Evolutionary conservation across 257 asterid species (phyloP).

Genomic region (Leptodermis oblonga): DNA sequence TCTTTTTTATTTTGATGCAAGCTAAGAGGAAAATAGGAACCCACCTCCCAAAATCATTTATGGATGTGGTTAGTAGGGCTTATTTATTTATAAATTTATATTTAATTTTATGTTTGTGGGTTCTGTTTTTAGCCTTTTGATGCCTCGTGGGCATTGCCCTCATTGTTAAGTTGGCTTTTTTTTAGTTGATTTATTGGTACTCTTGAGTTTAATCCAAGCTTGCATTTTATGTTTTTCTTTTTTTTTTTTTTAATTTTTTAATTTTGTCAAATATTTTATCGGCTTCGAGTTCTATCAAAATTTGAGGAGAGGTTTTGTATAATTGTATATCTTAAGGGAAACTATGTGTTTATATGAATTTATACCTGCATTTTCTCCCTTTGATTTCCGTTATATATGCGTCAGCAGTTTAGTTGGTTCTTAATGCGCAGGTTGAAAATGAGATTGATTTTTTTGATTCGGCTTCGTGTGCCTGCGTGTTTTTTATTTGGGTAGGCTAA

Average conservation of each 20-base stretch:
- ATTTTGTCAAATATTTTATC: neutral
- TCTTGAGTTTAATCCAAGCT: neutral
- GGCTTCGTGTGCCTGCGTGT: neutral
- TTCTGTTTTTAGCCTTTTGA: neutral
- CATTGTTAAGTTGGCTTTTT: neutral
- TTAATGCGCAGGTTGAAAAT: neutral
- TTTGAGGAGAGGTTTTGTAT: neutral
- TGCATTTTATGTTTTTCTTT: no score
- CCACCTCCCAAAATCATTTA: neutral
- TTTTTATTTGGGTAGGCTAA: neutral
- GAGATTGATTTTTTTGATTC: neutral
- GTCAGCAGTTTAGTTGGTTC: neutral
- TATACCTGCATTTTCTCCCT: neutral
- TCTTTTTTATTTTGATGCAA: neutral
- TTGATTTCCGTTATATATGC: neutral
- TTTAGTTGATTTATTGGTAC: neutral
- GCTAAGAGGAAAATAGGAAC: neutral
- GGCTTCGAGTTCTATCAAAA: neutral
- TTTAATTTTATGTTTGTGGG: neutral
- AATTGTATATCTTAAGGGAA: neutral
- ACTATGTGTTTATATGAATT: neutral
- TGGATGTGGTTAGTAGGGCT: neutral
- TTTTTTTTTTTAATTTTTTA: neutral
- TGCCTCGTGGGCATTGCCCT: neutral
- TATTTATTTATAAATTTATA: no score